Evolutionary conservation across 2,329 filamentous ascomycete genomes (phyloP).

Genomic region (Fusarium graminum): DNA sequence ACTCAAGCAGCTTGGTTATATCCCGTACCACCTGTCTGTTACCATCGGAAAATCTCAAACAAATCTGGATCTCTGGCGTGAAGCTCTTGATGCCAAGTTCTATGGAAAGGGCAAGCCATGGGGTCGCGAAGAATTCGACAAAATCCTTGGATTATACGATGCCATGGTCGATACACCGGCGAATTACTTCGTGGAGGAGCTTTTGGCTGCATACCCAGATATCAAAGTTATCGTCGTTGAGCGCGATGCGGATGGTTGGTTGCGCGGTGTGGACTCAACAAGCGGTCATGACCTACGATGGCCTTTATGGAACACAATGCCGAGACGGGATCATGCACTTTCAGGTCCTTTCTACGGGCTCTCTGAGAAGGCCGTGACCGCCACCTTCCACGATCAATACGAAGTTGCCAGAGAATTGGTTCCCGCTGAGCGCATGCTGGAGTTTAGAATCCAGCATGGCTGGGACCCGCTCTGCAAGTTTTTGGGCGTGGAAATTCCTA

Average conservation of each 20-base stretch:
- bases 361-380: slow-evolving; percentile 27
- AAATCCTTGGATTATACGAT: slow-evolving; percentile 30
- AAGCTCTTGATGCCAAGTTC: slow-evolving; percentile 41
- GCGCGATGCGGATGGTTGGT: slow-evolving; percentile 30
- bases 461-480: slow-evolving; percentile 38
- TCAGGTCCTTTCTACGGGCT: slow-evolving; percentile 35
- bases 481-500: slow-evolving; percentile 7
- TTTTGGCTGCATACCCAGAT: slow-evolving; percentile 36
- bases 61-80: slow-evolving; percentile 33
- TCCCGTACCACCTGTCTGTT: slow-evolving; percentile 28
- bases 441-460: slow-evolving; percentile 25
- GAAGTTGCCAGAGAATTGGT: slow-evolving; percentile 9
- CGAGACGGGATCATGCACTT: slow-evolving; percentile 12
- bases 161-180: slow-evolving; percentile 27
- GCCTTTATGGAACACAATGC: slow-evolving; percentile 37
- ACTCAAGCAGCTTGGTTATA: slow-evolving; percentile 32
- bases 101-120: slow-evolving; percentile 28
- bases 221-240: slow-evolving; percentile 32
- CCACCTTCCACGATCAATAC: slow-evolving; percentile 22
- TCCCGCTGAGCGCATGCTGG: slow-evolving; percentile 8
- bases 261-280: slow-evolving; percentile 33
- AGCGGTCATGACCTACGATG: slow-evolving; percentile 24
- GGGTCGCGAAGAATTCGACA: slow-evolving; percentile 37
- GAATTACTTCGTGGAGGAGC: slow-evolving; percentile 37
- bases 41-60: slow-evolving; percentile 21